These are phyloP conservation scores for Starmera pachycereana DNA, from an alignment of 805 yeast genomes.

Conservation along the genomic window DNA sequence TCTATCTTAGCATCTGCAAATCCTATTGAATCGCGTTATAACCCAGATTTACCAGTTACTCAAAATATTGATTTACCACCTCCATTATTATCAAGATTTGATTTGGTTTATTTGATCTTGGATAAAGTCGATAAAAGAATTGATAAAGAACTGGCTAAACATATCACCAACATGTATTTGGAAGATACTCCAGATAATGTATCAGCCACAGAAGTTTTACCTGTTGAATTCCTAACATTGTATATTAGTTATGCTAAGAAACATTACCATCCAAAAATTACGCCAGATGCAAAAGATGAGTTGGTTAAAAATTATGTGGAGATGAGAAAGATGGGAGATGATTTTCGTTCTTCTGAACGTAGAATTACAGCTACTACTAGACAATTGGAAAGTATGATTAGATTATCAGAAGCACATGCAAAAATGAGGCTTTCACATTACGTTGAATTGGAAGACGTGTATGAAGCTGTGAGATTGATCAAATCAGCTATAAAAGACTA, in stretches of 20 bases:
- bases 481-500: constrained; percentile 93
- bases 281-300: constrained; percentile 73
- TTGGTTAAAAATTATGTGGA: constrained; percentile 83
- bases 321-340: constrained; percentile 93
- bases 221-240: constrained; percentile 77
- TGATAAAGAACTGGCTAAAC: constrained; percentile 83
- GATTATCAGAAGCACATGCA: constrained; percentile 94
- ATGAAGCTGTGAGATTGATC: constrained; percentile 88
- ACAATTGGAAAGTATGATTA: constrained; percentile 91
- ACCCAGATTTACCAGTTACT: constrained; percentile 91
- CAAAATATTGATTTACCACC: constrained; percentile 95
- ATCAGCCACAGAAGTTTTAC: constrained; percentile 56
- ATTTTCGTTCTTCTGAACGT: constrained; percentile 72
- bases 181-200: constrained; percentile 79
- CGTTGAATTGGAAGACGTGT: constrained; percentile 76
- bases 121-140: constrained; percentile 84
- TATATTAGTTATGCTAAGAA: constrained; percentile 95
- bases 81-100: constrained; percentile 89
- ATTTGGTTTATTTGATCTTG: constrained; percentile 80
- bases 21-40: constrained; percentile 92
- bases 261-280: constrained; percentile 66
- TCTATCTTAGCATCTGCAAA: constrained; percentile 94
- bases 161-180: constrained; percentile 82
- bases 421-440: constrained; percentile 72
- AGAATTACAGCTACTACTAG: constrained; percentile 97